Evolutionary conservation across 352 stramenopile genomes (phyloP), one percentile per base, ranked within the genome.

Genomic region (Globisporangium takayamanum): DNA sequence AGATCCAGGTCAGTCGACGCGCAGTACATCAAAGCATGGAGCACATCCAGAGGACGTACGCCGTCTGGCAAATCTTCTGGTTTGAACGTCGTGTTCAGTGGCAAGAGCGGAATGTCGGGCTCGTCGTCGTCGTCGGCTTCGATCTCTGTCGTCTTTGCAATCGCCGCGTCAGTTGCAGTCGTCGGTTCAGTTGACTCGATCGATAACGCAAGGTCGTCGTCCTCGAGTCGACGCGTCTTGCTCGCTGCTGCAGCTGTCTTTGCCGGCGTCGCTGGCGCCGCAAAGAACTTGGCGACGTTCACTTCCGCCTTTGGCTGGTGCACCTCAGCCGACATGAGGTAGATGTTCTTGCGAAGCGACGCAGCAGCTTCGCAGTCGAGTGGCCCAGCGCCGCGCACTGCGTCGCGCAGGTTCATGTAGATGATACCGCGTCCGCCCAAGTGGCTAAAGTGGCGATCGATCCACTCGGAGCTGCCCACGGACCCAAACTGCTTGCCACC

Each of bases 381-480:
- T 0, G 78, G 56, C 6, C 84, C 84, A 22, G 78, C 69, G 4
- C 84, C 81, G 28, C 78, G 74, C 30, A 94, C 84, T n/a, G 76
- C 78, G 57, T 89, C 81, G 36, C 77, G 73, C 26, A 94, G 51
- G 60, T 91, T 83, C 30, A 94, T 37, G 45, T 91, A 92, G 48
- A 88, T 75, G 47, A 94, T 72, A 5, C 77, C 83, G 36, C 78
- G 80, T 15, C 78, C 76, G 4, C 68, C 67, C 37, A 87, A 68
- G 53, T 85, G 76, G 45, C 76, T 80, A n/a, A 78, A 76, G 59
- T 91, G 81, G 18, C 77, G 76, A 33, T 94, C 83, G 50, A 94
- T 92, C 84, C 84, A 92, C 60, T 89, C 77, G 2, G 84, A 91
- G 47, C 77, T 91, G 22, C 84, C 84, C 11, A 92, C 80, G 0